These are phyloP conservation scores for Candida pseudofarinosa DNA, from an alignment of 805 yeast genomes.

Conservation along the genomic window DNA sequence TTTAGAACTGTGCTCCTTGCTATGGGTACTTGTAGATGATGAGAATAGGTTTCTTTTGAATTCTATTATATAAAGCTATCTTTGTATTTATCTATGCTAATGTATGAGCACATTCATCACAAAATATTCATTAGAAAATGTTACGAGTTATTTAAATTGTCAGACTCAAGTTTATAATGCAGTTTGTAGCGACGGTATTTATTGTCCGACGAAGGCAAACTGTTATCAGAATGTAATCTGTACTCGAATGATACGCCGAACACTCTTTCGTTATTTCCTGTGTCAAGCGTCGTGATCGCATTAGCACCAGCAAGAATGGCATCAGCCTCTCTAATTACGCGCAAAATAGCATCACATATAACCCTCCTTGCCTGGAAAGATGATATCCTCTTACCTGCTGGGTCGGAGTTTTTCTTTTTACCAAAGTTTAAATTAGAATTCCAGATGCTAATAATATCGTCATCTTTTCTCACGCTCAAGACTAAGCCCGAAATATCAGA, in stretches of 20 bases:
- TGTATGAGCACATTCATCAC: neutral
- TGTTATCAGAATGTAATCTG: conserved; percentile 41
- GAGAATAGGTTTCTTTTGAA: too few relatives aligned
- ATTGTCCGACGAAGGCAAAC: conserved; percentile 8
- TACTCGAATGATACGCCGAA: conserved; percentile 45
- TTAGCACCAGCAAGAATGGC: conserved; percentile 35
- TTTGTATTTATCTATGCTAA: too few relatives aligned
- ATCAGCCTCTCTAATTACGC: conserved; percentile 47
- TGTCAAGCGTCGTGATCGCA: conserved; percentile 25
- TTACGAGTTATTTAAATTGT: neutral
- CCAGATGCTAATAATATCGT: conserved; percentile 60
- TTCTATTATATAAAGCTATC: too few relatives aligned
- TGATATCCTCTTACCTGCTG: conserved; percentile 28
- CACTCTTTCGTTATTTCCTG: conserved; percentile 38
- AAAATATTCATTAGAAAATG: neutral
- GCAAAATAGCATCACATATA: conserved; percentile 43
- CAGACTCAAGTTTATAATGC: neutral
- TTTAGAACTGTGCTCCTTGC: too few relatives aligned
- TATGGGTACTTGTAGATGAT: too few relatives aligned
- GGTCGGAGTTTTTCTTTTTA: conserved; percentile 17
- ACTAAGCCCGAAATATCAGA: conserved; percentile 59
- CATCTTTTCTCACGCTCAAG: conserved; percentile 55
- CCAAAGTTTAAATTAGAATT: conserved; percentile 45
- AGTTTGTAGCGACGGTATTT: conserved; percentile 1
- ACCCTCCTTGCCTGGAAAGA: conserved; percentile 43